Base-by-base conservation (phyloP, 2,329 filamentous ascomycete species). In the Colletotrichum sp. region DNA sequence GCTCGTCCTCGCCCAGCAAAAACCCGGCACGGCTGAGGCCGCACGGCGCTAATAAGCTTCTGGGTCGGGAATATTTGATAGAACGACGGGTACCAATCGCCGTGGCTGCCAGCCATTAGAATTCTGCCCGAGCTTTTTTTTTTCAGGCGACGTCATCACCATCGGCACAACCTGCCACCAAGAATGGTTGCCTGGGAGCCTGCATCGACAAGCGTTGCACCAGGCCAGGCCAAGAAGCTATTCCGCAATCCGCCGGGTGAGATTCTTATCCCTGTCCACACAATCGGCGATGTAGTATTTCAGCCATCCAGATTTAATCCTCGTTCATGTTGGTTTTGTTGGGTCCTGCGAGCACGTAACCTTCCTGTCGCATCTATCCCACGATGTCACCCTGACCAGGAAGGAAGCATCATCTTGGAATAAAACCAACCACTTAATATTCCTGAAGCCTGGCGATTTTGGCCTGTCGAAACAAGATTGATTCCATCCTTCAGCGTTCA, bases 21-120 rank as follows among this genome's bases (percentile, higher is more conserved):
- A 72, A 66, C 68, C 69, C 63, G 16, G 58, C 63, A 64, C 68
- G 72, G 72, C 52, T 61, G n/a, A 72, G 52, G 55, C 73, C 69
- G 73, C 36, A 55, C 63, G 43, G 10, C 43, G 43, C 71, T 48
- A 48, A 58, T 48, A 48, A 48, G 43, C 43, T 48, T 48, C 43
- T 48, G 43, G 43, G 43, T 48, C 43, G 43, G 38, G 43, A 48
- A 48, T 48, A 48, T 21, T 48, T 8, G 43, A 48, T 48, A 48
- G 43, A 48, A 48, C 43, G 43, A 21, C 10, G n/a, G 43, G 43
- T 48, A 21, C 43, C 43, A 48, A 21, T 48, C 43, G 43, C n/a
- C 6, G 43, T 21, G n/a, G 10, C 43, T 48, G 43, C 43, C 43
- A 52, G 43, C 43, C 43, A 8, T 52, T 21, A 18, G 8, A 18